Evolutionary conservation across 805 yeast genomes (phyloP), one percentile per base, ranked within the genome.

Genomic region (Nakazawaea wyomingensis): DNA sequence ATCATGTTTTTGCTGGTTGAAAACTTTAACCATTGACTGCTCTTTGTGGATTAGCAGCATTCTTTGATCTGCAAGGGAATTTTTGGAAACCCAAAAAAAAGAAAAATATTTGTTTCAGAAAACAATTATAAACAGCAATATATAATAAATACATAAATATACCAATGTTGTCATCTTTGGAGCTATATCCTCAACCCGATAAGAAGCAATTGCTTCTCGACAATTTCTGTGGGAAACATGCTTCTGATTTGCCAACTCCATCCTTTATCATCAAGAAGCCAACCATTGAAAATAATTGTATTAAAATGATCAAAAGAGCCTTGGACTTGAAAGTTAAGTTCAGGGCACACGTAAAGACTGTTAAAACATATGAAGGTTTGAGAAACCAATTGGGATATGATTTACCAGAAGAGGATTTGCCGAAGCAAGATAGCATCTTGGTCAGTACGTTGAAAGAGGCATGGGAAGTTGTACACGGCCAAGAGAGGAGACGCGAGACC

Each of bases 1-100:
- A 89, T 90, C 95, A 96, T 91, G 98, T 93, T 87, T 91, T 91
- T 91, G 99, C 99, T 91, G 96, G 97, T 91, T 93, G 97, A 93
- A 91, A 93, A 87, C 90, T 87, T 80, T 44, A 83, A 85, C 93
- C 90, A 68, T 78, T 91, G 90, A 96, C 83, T 76, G 75, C 79
- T 82, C 81, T 78, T 78, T 64, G 62, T 63, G 62, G 63, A 56
- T 62, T 51, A 54, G 48, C 59, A 53, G 52, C 56, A 46, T 49
- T 54, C 76, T 66, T 70, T 54, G 61, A 59, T 59, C 63, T 63
- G 64, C 67, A 54, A 73, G 80, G 85, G 90, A 82, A 82, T 83
- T 82, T 83, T 82, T 82, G 89, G 87, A 78, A 59, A 35, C 18
- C n/a, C n/a, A n/a, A n/a, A n/a, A n/a, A n/a, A n/a, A n/a, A n/a